Conservation (phyloP, 768 basidiomycete species). For the Termitomyces sp. region DNA sequence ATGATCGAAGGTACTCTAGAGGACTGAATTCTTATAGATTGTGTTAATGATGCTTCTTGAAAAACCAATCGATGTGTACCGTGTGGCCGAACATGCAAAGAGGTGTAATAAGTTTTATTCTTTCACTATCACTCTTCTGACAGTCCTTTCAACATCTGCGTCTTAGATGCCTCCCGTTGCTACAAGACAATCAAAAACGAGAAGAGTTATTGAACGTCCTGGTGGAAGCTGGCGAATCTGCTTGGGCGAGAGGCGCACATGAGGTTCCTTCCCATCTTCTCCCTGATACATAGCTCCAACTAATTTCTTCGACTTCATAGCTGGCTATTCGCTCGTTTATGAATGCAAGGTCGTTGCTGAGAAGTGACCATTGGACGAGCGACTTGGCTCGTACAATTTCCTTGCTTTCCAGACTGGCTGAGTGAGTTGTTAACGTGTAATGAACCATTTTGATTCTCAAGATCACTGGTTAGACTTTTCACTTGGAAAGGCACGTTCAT, state of each 20-base stretch:
- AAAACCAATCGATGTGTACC: slow-evolving; percentile 54
- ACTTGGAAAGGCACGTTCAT: slow-evolving; percentile 58
- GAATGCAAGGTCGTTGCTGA: slow-evolving; percentile 52
- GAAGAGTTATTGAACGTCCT: slow-evolving; percentile 57
- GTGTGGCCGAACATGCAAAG: slow-evolving; percentile 67
- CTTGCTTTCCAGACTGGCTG: slow-evolving; percentile 52
- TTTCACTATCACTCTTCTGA: too few relatives aligned
- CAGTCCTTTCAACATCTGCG: neutral
- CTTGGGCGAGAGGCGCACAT: slow-evolving; percentile 68
- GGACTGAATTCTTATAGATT: slow-evolving; percentile 33
- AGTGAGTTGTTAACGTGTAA: slow-evolving; percentile 34
- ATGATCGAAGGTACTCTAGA: neutral
- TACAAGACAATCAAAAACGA: slow-evolving; percentile 55
- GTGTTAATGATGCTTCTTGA: slow-evolving; percentile 69
- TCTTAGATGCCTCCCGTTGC: slow-evolving; percentile 52
- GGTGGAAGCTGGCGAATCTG: slow-evolving; percentile 65
- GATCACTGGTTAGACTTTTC: slow-evolving; percentile 34
- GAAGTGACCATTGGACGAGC: slow-evolving; percentile 46
- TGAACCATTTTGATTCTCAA: neutral
- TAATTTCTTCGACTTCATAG: slow-evolving; percentile 23
- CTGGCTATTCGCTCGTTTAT: slow-evolving; percentile 57
- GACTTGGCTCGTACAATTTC: slow-evolving; percentile 44
- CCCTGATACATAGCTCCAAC: neutral
- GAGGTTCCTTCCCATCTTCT: slow-evolving; percentile 39
- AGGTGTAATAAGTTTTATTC: slow-evolving; percentile 30